phyloP scores from a whole-genome alignment of 306 rosid species.

The Sindora glabra region DNA sequence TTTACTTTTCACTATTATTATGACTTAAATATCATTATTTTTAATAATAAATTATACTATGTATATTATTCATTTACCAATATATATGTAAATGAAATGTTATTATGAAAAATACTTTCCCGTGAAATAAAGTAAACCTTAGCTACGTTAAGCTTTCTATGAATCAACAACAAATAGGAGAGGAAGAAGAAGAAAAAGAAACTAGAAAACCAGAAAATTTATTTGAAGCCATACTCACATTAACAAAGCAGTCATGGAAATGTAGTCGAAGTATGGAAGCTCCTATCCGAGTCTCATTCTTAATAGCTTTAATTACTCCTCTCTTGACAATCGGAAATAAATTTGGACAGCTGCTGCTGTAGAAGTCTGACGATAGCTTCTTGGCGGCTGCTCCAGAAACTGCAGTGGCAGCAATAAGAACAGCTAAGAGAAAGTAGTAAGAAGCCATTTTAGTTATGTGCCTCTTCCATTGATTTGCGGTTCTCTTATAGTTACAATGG shows the following conservation, averaged over 20 bases:
- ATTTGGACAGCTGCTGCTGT: conserved; percentile 32
- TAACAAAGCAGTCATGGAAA: conserved; percentile 68
- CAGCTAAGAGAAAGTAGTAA: conserved; percentile 15
- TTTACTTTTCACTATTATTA: no score
- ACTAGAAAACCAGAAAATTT: no score
- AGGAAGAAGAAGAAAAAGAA: not conserved
- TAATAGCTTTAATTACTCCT: conserved; percentile 32
- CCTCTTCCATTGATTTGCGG: not conserved
- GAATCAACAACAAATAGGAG: not conserved
- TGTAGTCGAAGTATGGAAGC: conserved; percentile 58
- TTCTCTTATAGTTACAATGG: not conserved
- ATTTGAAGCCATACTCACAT: conserved; percentile 44
- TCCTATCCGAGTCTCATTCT: conserved; percentile 32
- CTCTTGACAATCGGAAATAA: conserved; percentile 27
- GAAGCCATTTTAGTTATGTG: conserved; percentile 25
- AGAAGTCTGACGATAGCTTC: conserved; percentile 21
- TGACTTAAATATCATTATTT: no score
- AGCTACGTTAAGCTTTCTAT: not conserved
- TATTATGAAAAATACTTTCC: no score
- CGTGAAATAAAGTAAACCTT: no score
- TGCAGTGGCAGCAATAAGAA: conserved; percentile 15
- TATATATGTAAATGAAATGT: no score
- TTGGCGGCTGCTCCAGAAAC: conserved; percentile 8
- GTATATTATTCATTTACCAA: no score
- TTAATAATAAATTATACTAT: no score